Percentiles rank a stretch among this genome's conserved stretches.
phyloP scores from a whole-genome alignment of 73 alveolate species.

The Paramecium pentaurelia region DNA sequence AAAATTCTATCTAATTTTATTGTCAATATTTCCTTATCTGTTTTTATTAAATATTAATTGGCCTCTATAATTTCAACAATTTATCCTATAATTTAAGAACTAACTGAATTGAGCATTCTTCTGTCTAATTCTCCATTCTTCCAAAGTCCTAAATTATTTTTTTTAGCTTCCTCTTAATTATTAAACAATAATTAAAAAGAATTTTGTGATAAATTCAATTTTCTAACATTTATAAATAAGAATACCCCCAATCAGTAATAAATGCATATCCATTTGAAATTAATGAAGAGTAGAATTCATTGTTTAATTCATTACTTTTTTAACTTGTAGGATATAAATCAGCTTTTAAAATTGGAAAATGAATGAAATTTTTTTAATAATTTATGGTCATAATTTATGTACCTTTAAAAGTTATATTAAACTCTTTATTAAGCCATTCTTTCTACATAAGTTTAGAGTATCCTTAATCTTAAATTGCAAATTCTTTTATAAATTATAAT shows the following conservation, averaged over 20 bases:
- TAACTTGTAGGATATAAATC: not conserved
- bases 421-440: not conserved
- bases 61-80: conserved; percentile 17
- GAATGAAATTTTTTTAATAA: not conserved
- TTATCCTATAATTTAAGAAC: conserved; percentile 1
- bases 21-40: not conserved
- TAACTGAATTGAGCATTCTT: conserved; percentile 7
- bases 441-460: not conserved
- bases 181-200: not conserved
- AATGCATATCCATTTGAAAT: not conserved
- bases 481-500: not conserved
- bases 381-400: not conserved
- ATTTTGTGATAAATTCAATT: not conserved
- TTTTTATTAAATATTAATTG: not conserved
- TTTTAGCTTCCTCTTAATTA: not conserved
- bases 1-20: conserved; percentile 32
- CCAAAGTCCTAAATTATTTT: conserved; percentile 30
- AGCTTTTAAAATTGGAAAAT: not conserved
- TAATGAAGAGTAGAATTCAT: not conserved
- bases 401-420: not conserved
- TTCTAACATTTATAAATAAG: not conserved
- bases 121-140: conserved; percentile 39
- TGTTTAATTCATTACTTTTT: not conserved
- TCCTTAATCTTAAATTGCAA: not conserved
- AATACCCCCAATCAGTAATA: conserved; percentile 37